Conservation (phyloP, 2,329 filamentous ascomycete species). For the Aspergillus sp. region DNA sequence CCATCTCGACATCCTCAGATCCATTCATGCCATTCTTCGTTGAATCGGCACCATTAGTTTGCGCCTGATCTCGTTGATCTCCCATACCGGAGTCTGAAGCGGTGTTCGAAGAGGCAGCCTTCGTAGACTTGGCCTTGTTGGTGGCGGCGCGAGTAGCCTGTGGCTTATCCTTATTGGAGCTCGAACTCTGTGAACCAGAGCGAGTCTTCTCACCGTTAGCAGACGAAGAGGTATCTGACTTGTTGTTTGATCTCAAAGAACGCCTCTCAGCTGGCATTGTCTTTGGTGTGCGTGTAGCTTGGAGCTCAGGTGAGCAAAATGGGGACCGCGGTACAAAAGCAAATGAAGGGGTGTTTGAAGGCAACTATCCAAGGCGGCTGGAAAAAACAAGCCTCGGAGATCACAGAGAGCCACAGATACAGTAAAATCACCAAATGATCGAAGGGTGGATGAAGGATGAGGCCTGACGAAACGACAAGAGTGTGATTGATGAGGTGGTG, state of each 20-base stretch:
- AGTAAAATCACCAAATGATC: conserved; percentile 18
- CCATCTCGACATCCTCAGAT: conserved; percentile 71
- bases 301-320: conserved; percentile 30
- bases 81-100: conserved; percentile 56
- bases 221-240: conserved; percentile 47
- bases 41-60: conserved; percentile 66
- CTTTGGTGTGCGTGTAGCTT: conserved; percentile 24
- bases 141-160: conserved; percentile 43
- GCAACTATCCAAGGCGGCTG: conserved; percentile 16
- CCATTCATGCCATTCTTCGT: conserved; percentile 66
- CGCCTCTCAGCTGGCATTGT: conserved; percentile 50
- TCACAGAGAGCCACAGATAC: conserved; percentile 10
- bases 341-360: conserved; percentile 27
- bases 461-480: conserved; percentile 9
- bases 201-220: conserved; percentile 48
- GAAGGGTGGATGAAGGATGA: conserved; percentile 23
- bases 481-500: conserved; percentile 29
- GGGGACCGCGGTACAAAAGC: conserved; percentile 27
- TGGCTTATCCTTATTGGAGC: conserved; percentile 46
- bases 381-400: conserved; percentile 13
- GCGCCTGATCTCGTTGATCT: conserved; percentile 68
- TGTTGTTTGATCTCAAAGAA: conserved; percentile 48
- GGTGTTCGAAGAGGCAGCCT: conserved; percentile 36
- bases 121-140: conserved; percentile 42
- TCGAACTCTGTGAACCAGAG: conserved; percentile 45